Percentiles rank a stretch among this genome's conserved stretches.
Evolutionary conservation across 495 filamentous ascomycete species (phyloP).

Genomic region (Neurospora pannonica): DNA sequence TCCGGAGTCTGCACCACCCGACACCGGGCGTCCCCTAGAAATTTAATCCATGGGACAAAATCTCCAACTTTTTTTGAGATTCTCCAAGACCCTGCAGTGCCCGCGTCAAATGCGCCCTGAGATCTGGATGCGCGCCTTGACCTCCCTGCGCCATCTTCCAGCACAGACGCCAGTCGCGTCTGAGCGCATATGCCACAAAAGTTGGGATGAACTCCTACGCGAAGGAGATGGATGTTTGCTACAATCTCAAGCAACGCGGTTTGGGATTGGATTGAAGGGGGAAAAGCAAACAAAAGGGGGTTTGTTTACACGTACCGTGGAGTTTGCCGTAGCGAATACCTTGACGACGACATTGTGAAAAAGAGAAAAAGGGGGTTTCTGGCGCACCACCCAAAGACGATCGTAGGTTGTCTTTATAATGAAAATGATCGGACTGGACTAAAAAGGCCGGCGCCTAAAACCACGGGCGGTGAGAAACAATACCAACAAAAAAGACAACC

Average conservation of each 20-base stretch:
- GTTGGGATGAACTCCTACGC: background rate
- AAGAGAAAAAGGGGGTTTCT: background rate
- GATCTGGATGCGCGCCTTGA: background rate
- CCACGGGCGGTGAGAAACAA: background rate
- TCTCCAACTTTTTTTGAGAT: background rate
- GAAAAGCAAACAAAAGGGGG: background rate
- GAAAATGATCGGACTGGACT: background rate
- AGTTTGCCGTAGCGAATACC: conserved; percentile 42
- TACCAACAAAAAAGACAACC: background rate
- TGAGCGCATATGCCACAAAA: background rate
- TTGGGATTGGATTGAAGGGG: background rate
- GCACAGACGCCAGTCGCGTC: background rate
- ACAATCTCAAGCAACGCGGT: background rate
- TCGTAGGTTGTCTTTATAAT: background rate
- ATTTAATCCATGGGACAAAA: background rate
- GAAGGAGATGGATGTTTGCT: background rate
- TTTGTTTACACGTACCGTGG: conserved; percentile 30
- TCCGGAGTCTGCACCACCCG: background rate
- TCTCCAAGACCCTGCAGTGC: background rate
- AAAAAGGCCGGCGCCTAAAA: background rate
- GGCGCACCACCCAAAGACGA: background rate
- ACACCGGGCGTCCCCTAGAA: background rate
- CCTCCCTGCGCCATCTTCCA: background rate
- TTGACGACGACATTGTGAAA: conserved; percentile 3
- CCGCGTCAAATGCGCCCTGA: background rate